phyloP scores from a whole-genome alignment of 352 stramenopile species.

The Globisporangium heterothallicum region DNA sequence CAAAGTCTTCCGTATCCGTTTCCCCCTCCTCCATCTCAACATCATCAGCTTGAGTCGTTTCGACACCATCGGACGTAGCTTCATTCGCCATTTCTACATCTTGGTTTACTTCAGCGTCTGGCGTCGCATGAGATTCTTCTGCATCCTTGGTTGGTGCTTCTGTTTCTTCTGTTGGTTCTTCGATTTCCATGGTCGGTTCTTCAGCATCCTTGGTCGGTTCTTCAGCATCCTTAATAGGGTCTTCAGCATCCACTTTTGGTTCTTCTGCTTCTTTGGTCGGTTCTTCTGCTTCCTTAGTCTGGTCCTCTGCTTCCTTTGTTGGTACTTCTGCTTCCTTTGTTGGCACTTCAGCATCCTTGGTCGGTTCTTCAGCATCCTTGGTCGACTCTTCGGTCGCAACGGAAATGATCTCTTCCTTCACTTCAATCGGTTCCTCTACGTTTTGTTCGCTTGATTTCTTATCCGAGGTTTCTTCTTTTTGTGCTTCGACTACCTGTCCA shows the following conservation, averaged over 20 bases:
- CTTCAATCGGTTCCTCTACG: slow-evolving; percentile 8
- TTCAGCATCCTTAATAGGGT: slow-evolving; percentile 5
- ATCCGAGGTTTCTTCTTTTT: slow-evolving; percentile 17
- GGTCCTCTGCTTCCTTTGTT: neutral
- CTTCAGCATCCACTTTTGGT: slow-evolving; percentile 5
- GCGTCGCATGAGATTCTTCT: slow-evolving; percentile 2
- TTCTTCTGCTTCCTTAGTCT: neutral
- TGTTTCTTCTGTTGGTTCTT: slow-evolving; percentile 4
- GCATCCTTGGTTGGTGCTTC: slow-evolving; percentile 9
- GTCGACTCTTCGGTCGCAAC: slow-evolving; percentile 2
- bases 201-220: slow-evolving; percentile 4
- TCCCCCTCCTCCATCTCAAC: slow-evolving; percentile 15
- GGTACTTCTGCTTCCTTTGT: neutral
- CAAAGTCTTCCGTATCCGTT: slow-evolving; percentile 14
- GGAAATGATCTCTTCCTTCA: slow-evolving; percentile 19
- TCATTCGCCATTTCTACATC: no score
- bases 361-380: slow-evolving; percentile 7
- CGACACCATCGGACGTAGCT: neutral
- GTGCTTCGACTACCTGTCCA: slow-evolving; percentile 1
- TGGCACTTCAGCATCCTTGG: slow-evolving; percentile 8
- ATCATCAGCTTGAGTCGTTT: slow-evolving; percentile 3
- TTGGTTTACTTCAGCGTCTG: neutral
- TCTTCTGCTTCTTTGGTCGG: slow-evolving; percentile 1
- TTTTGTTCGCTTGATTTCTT: slow-evolving; percentile 8
- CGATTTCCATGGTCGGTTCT: slow-evolving; percentile 7